Evolutionary conservation across 768 basidiomycete genomes (phyloP).

Genomic region (Collybia mongolica): DNA sequence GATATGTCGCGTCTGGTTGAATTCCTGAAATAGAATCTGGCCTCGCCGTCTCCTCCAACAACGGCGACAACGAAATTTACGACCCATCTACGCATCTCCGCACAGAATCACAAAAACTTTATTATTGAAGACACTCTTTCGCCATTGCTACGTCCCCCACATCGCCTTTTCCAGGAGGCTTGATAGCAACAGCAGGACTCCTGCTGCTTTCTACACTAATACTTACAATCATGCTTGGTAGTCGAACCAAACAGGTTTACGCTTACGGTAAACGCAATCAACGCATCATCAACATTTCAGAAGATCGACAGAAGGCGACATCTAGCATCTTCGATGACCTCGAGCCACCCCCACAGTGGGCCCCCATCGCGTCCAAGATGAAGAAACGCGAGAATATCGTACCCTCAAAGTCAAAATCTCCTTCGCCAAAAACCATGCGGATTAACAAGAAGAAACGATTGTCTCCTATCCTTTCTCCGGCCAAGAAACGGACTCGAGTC

Average conservation of each 20-base stretch:
- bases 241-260: constrained; percentile 63
- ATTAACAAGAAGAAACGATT: constrained; percentile 38
- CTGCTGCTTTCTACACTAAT: constrained; percentile 16
- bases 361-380: constrained; percentile 42
- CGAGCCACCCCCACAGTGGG: constrained; percentile 32
- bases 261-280: constrained; percentile 64
- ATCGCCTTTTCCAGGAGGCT: background rate
- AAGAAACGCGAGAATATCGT: constrained; percentile 42
- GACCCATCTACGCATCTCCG: background rate
- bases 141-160: constrained; percentile 2
- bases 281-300: constrained; percentile 54
- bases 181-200: constrained; percentile 6
- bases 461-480: constrained; percentile 33
- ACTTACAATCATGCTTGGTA: constrained; percentile 46
- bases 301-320: constrained; percentile 26
- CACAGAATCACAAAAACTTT: background rate
- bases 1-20: constrained; percentile 24
- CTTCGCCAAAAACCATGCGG: constrained; percentile 38
- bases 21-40: constrained; percentile 14
- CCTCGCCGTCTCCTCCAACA: background rate
- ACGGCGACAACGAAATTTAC: background rate
- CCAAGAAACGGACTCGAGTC: constrained; percentile 25
- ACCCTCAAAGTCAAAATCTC: constrained; percentile 28
- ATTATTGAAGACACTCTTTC: background rate
- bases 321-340: constrained; percentile 43